Conservation (phyloP, 2,329 filamentous ascomycete genomes). For the Botrytis paeoniae region DNA sequence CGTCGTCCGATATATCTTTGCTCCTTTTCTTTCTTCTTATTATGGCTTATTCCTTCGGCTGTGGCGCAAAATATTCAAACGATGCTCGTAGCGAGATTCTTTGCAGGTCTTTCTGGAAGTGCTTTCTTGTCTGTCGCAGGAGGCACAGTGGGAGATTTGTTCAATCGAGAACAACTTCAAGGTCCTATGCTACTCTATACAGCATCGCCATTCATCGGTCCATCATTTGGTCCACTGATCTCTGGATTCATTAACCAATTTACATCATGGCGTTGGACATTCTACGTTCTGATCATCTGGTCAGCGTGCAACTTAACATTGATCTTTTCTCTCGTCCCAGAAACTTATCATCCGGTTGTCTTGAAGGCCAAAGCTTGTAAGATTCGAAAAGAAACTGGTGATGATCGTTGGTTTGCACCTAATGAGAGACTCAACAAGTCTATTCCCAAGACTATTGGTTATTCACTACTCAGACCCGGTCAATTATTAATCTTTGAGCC, state of each 20-base stretch:
- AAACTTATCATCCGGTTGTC: slow-evolving; percentile 80
- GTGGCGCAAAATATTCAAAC: slow-evolving; percentile 79
- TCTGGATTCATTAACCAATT: slow-evolving; percentile 83
- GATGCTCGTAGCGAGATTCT: slow-evolving; percentile 73
- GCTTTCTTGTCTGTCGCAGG: slow-evolving; percentile 73
- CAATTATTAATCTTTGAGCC: slow-evolving; percentile 77
- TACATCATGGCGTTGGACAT: slow-evolving; percentile 74
- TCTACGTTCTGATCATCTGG: slow-evolving; percentile 85
- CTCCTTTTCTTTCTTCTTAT: slow-evolving; percentile 70
- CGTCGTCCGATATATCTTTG: slow-evolving; percentile 75
- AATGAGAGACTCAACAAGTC: slow-evolving; percentile 72
- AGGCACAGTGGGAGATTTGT: slow-evolving; percentile 81
- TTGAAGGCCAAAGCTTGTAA: slow-evolving; percentile 68
- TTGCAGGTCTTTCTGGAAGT: slow-evolving; percentile 69
- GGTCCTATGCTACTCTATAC: slow-evolving; percentile 82
- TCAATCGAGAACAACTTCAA: slow-evolving; percentile 64
- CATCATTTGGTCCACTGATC: slow-evolving; percentile 56
- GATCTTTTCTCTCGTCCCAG: slow-evolving; percentile 73
- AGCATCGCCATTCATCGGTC: slow-evolving; percentile 61
- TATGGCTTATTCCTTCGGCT: slow-evolving; percentile 80
- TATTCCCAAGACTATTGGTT: slow-evolving; percentile 57
- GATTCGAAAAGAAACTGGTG: slow-evolving; percentile 72
- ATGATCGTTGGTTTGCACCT: slow-evolving; percentile 71
- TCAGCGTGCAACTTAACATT: slow-evolving; percentile 59
- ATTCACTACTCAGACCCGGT: slow-evolving; percentile 60